Percentiles rank a stretch among this genome's conserved stretches.
Conservation (phyloP, 495 filamentous ascomycete species). For the Penicillium lagena region DNA sequence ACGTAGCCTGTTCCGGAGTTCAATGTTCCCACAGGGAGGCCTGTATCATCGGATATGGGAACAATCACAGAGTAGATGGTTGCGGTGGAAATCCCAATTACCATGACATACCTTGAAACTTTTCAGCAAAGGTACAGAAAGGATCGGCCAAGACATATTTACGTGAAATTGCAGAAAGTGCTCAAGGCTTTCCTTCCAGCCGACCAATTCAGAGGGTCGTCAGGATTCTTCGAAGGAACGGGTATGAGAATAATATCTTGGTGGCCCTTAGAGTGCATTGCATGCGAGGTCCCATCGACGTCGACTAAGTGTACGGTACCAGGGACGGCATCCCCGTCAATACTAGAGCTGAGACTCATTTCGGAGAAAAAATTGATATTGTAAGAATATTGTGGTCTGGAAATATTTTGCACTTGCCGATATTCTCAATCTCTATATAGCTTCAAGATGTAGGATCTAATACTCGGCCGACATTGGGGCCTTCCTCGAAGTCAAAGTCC, state of each 20-base stretch:
- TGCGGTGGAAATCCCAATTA: neutral
- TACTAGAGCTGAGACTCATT: no score
- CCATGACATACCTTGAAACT: neutral
- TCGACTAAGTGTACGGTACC: constrained; percentile 36
- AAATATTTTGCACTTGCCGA: no score
- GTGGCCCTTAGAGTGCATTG: constrained; percentile 15
- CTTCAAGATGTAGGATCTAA: no score
- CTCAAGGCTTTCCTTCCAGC: constrained; percentile 22
- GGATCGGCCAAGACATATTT: no score
- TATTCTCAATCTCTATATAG: no score
- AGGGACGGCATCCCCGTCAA: constrained; percentile 9
- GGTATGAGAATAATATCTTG: constrained; percentile 40
- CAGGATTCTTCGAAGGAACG: constrained; percentile 33
- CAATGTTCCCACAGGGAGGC: constrained; percentile 21
- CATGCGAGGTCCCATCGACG: constrained; percentile 17
- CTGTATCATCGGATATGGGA: constrained; percentile 17
- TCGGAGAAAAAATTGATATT: no score
- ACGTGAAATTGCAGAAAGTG: neutral
- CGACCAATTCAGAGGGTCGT: constrained; percentile 47
- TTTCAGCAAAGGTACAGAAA: no score
- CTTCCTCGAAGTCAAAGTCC: no score
- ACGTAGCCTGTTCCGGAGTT: constrained; percentile 18
- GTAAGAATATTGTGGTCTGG: no score
- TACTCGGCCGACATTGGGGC: no score
- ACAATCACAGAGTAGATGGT: neutral